Conservation (phyloP, 768 basidiomycete species). For the Tylopilus cervinicoccineus region DNA sequence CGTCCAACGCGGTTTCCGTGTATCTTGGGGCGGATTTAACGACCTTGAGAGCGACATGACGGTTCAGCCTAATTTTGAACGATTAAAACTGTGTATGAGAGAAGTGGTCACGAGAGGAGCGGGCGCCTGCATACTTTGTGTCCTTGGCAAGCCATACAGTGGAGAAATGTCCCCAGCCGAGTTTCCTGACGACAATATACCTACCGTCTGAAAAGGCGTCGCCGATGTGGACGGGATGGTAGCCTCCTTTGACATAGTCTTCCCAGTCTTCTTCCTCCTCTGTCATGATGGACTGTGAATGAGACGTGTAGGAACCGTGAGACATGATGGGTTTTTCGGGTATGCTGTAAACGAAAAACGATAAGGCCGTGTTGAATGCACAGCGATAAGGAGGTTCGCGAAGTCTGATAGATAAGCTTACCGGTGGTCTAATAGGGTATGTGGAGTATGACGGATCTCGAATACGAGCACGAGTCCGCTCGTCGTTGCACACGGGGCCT, state of each 20-base stretch:
- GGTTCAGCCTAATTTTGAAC: constrained; percentile 62
- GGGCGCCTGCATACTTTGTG: constrained; percentile 52
- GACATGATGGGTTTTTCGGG: constrained; percentile 46
- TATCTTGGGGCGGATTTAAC: constrained; percentile 97
- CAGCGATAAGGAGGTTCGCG: constrained; percentile 29
- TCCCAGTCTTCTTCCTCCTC: constrained; percentile 94
- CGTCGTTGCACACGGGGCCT: background rate
- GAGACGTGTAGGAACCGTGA: constrained; percentile 72
- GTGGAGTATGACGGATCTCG: background rate
- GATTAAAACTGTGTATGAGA: constrained; percentile 9
- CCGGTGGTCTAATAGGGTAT: constrained; percentile 29
- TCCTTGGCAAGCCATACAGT: constrained; percentile 91
- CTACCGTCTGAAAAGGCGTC: constrained; percentile 85
- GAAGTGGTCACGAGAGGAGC: background rate
- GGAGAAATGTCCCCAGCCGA: constrained; percentile 94
- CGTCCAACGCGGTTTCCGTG: constrained; percentile 97
- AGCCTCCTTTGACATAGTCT: constrained; percentile 79
- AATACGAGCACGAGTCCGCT: background rate
- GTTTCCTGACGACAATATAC: constrained; percentile 89
- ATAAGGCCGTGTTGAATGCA: constrained; percentile 25
- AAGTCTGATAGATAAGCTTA: constrained; percentile 31
- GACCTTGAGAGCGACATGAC: constrained; percentile 98
- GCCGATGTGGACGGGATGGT: constrained; percentile 93
- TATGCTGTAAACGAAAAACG: constrained; percentile 34
- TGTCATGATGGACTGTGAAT: constrained; percentile 75